phyloP scores from a whole-genome alignment of 2,329 filamentous ascomycete genomes.

The Fusarium continuum region DNA sequence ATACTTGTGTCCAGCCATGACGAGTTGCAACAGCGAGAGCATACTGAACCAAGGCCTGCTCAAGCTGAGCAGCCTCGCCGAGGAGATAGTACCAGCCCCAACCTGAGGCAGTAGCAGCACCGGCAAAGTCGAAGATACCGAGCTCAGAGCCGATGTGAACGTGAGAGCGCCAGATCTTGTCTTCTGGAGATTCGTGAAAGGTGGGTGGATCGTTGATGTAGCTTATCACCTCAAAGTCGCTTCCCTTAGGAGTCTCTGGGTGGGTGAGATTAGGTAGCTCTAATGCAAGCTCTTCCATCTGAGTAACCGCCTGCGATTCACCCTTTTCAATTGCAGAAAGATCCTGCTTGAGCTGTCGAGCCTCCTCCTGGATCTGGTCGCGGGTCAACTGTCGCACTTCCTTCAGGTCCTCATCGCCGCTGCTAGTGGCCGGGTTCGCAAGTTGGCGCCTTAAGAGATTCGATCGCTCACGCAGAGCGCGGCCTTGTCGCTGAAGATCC shows the following conservation, averaged over 20 bases:
- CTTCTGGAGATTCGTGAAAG: constrained; percentile 44
- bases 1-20: constrained; percentile 80
- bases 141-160: constrained; percentile 87
- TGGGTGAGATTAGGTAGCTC: constrained; percentile 89
- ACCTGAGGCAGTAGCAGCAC: constrained; percentile 81
- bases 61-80: constrained; percentile 91
- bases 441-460: constrained; percentile 69
- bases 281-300: constrained; percentile 79
- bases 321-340: constrained; percentile 68
- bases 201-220: constrained; percentile 80
- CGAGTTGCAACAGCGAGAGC: constrained; percentile 77
- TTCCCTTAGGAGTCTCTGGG: constrained; percentile 75
- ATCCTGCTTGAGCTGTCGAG: constrained; percentile 69
- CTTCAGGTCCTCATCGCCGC: constrained; percentile 54
- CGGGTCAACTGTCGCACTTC: constrained; percentile 52
- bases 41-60: constrained; percentile 92
- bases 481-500: constrained; percentile 66
- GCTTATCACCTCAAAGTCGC: constrained; percentile 70
- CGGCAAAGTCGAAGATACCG: constrained; percentile 89
- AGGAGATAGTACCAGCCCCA: constrained; percentile 99
- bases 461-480: constrained; percentile 70
- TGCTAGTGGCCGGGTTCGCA: constrained; percentile 60
- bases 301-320: constrained; percentile 66
- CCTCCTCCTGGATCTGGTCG: constrained; percentile 68
- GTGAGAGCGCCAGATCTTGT: constrained; percentile 73